Percentiles rank a stretch among this genome's conserved stretches.
Evolutionary conservation across 2,329 filamentous ascomycete species (phyloP).

Genomic region (Microdochium nivale): DNA sequence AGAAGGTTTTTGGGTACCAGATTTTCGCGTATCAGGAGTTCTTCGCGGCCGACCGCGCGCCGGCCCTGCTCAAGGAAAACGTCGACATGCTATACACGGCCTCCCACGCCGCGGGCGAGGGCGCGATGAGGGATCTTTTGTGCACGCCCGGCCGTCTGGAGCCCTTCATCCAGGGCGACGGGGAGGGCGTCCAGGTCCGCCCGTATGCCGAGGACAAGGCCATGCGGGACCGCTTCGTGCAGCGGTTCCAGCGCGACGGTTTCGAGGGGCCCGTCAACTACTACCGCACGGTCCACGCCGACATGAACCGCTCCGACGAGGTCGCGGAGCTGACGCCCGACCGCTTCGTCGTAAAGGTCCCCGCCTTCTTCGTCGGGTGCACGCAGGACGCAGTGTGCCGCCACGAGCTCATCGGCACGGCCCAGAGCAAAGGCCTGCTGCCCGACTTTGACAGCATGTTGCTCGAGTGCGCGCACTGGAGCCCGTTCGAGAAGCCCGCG

Average conservation of each 20-base stretch:
- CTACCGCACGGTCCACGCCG: conserved; percentile 23
- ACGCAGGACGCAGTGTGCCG: conserved; percentile 23
- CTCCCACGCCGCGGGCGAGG: not conserved
- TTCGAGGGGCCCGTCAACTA: conserved; percentile 25
- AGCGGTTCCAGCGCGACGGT: conserved; percentile 20
- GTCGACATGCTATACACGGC: conserved; percentile 3
- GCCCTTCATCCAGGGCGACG: conserved; percentile 10
- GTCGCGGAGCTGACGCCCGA: conserved; percentile 3
- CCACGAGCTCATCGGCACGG: conserved; percentile 17
- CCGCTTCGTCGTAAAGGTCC: conserved; percentile 19
- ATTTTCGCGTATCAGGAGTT: conserved; percentile 4
- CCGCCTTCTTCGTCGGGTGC: conserved; percentile 23
- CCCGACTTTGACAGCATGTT: conserved; percentile 20
- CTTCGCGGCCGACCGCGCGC: conserved; percentile 1
- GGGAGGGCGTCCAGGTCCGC: conserved; percentile 15
- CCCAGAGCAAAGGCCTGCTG: conserved; percentile 16
- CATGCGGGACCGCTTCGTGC: conserved; percentile 17
- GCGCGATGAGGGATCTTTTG: conserved; percentile 3
- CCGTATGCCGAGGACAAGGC: conserved; percentile 21
- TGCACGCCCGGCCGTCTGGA: conserved; percentile 1
- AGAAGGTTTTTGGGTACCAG: conserved; percentile 2
- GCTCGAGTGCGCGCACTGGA: conserved; percentile 25
- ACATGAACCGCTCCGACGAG: conserved; percentile 16
- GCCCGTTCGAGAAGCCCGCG: conserved; percentile 21
- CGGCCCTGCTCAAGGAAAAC: conserved; percentile 1